These are phyloP conservation scores for Calocybe indica DNA, from an alignment of 768 basidiomycete genomes.

Conservation along the genomic window DNA sequence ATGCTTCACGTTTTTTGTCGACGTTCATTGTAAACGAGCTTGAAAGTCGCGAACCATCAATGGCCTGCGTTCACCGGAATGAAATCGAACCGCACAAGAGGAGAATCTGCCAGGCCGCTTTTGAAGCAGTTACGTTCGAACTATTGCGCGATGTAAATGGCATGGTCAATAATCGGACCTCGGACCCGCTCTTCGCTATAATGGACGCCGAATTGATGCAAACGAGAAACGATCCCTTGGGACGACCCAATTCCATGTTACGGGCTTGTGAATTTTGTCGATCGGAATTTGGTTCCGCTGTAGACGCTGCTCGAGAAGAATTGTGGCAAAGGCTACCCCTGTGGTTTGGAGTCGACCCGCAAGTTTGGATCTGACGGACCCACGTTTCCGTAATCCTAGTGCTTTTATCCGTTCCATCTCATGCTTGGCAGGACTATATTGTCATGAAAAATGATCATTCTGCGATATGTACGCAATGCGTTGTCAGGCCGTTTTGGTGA, in stretches of 20 bases:
- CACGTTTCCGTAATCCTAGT: too few relatives aligned
- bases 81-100: constrained; percentile 37
- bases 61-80: constrained; percentile 42
- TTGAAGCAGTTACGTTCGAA: constrained; percentile 70
- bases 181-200: constrained; percentile 68
- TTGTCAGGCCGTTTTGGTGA: too few relatives aligned
- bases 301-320: constrained; percentile 53
- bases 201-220: constrained; percentile 64
- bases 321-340: constrained; percentile 59
- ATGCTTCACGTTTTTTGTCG: constrained; percentile 67
- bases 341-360: constrained; percentile 56
- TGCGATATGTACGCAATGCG: too few relatives aligned
- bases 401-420: too few relatives aligned
- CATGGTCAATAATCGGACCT: constrained; percentile 55
- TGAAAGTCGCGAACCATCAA: constrained; percentile 53
- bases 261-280: constrained; percentile 63
- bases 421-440: too few relatives aligned
- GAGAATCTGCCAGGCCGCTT: constrained; percentile 63
- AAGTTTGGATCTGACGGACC: constrained; percentile 18
- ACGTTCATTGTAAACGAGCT: constrained; percentile 73
- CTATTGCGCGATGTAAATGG: constrained; percentile 71
- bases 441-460: too few relatives aligned
- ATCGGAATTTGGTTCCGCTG: constrained; percentile 53
- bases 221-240: constrained; percentile 41
- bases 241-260: constrained; percentile 35